Conservation (phyloP, 495 filamentous ascomycete species). For the Penicillium chermesinum region DNA sequence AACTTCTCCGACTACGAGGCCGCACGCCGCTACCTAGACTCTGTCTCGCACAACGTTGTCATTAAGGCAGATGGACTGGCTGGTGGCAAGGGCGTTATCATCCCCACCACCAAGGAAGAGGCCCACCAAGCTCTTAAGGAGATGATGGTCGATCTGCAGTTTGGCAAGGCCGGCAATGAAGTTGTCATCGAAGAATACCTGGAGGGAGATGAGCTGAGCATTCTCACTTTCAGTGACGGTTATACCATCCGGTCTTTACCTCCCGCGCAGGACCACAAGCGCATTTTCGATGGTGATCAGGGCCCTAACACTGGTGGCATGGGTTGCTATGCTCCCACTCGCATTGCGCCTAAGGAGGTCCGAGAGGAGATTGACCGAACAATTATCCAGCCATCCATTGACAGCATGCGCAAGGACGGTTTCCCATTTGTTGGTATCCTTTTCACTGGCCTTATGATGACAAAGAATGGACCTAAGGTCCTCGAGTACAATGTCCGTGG, state of each 20-base stretch:
- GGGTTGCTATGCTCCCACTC: conserved; percentile 93
- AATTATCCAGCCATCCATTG: conserved; percentile 83
- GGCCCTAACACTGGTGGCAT: conserved; percentile 97
- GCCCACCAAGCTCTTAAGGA: conserved; percentile 74
- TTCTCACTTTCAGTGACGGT: conserved; percentile 87
- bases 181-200: conserved; percentile 96
- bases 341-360: conserved; percentile 68
- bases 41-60: conserved; percentile 68
- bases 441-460: conserved; percentile 97
- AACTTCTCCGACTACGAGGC: conserved; percentile 81
- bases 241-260: conserved; percentile 80
- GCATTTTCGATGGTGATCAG: conserved; percentile 82
- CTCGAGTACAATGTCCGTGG: conserved; percentile 98
- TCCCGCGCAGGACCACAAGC: conserved; percentile 94
- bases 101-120: conserved; percentile 74
- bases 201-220: conserved; percentile 85
- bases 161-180: conserved; percentile 81
- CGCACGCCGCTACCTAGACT: conserved; percentile 71
- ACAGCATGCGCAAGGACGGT: conserved; percentile 77
- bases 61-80: conserved; percentile 87
- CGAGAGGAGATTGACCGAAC: conserved; percentile 73
- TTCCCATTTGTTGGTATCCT: conserved; percentile 79
- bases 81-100: conserved; percentile 88
- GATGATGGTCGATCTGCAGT: conserved; percentile 86
- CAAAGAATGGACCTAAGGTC: conserved; percentile 74